Conservation (phyloP, 495 filamentous ascomycete genomes). For the Trichocladium uniseriatum region DNA sequence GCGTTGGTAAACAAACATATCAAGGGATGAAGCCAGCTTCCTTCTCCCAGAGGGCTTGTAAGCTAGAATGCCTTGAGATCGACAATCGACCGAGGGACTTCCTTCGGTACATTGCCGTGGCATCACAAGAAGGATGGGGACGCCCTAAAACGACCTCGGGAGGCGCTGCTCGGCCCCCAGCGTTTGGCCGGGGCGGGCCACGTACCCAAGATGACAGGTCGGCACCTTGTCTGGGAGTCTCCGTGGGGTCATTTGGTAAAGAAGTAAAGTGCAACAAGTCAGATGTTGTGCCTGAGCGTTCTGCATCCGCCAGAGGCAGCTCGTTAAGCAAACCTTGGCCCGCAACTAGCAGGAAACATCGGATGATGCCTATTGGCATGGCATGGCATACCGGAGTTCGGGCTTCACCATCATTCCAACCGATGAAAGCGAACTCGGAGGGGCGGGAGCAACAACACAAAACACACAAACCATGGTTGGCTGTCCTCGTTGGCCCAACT, state of each 20-base stretch:
- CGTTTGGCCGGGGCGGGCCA: constrained; percentile 1
- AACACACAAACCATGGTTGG: neutral
- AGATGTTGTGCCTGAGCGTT: neutral
- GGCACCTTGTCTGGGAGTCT: neutral
- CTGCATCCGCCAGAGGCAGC: no score
- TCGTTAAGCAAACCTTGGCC: no score
- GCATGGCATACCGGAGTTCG: neutral
- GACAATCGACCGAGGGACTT: neutral
- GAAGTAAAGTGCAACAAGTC: neutral
- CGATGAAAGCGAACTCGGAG: neutral
- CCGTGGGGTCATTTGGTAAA: no score
- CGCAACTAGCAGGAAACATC: no score
- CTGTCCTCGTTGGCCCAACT: neutral
- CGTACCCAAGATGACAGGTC: constrained; percentile 2
- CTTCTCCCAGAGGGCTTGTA: neutral
- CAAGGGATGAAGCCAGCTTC: neutral
- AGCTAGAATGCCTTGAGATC: neutral
- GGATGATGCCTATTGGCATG: neutral
- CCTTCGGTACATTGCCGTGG: neutral
- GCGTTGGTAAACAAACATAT: neutral
- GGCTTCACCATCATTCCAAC: neutral
- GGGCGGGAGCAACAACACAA: neutral
- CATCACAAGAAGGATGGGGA: neutral
- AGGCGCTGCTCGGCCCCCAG: neutral
- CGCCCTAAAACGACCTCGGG: neutral